These are phyloP conservation scores for Pulveroboletus frians DNA, from an alignment of 768 basidiomycete genomes.

Conservation along the genomic window DNA sequence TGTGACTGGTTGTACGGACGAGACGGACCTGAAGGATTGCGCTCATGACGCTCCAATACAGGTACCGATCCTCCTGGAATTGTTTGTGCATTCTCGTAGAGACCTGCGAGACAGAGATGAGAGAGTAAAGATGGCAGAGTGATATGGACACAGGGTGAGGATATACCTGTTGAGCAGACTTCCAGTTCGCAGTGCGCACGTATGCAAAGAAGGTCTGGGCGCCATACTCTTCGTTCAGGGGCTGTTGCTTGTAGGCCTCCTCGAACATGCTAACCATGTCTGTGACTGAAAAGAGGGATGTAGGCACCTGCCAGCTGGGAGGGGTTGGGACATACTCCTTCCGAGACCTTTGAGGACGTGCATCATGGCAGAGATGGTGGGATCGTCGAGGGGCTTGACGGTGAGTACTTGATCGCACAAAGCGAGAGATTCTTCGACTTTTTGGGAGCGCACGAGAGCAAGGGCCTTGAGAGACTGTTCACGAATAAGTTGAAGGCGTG, in stretches of 20 bases:
- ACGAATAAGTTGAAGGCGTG: constrained; percentile 8
- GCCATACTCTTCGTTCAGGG: constrained; percentile 76
- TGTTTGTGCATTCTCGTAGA: constrained; percentile 79
- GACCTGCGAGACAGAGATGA: constrained; percentile 44
- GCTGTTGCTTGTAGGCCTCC: constrained; percentile 77
- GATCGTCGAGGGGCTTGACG: constrained; percentile 66
- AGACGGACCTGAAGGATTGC: constrained; percentile 66
- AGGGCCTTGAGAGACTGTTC: constrained; percentile 76
- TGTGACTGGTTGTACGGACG: neutral
- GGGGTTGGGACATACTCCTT: constrained; percentile 40
- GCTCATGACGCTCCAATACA: constrained; percentile 81
- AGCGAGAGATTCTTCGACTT: constrained; percentile 75
- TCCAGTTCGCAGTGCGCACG: constrained; percentile 76
- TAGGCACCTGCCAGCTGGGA: neutral
- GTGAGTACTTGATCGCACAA: constrained; percentile 79
- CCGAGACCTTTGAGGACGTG: constrained; percentile 77
- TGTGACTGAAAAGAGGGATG: constrained; percentile 41
- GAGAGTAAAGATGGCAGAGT: constrained; percentile 1
- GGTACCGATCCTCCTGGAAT: constrained; percentile 74
- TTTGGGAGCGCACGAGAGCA: constrained; percentile 77
- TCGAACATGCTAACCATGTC: constrained; percentile 85
- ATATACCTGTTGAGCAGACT: constrained; percentile 73
- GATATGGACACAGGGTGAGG: neutral
- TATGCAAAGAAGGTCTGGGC: constrained; percentile 84
- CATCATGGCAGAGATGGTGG: constrained; percentile 74